phyloP scores from a whole-genome alignment of 345 rosid genomes.

The Rhodamnia rubescens region DNA sequence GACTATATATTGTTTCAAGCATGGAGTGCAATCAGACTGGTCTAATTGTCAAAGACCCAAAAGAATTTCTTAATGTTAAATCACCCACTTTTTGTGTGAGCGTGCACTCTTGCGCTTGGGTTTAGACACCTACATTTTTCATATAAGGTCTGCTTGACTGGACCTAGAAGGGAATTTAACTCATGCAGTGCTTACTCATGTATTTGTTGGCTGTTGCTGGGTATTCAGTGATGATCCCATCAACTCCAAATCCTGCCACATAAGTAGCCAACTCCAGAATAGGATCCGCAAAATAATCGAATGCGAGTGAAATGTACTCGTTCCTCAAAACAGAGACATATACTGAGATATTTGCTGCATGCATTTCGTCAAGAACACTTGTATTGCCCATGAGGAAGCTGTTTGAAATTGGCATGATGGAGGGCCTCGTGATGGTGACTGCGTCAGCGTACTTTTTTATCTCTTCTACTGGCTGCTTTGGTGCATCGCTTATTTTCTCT shows the following conservation, averaged over 20 bases:
- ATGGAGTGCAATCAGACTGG: neutral
- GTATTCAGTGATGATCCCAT: slow-evolving; percentile 66
- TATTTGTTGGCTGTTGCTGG: slow-evolving; percentile 76
- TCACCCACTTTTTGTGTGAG: neutral
- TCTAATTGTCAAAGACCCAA: neutral
- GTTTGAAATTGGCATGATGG: slow-evolving; percentile 18
- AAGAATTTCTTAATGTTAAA: neutral
- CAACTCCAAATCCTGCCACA: slow-evolving; percentile 29
- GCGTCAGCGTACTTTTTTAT: slow-evolving; percentile 67
- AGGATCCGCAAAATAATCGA: slow-evolving; percentile 74
- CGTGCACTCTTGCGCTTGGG: neutral
- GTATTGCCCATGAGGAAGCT: slow-evolving; percentile 37
- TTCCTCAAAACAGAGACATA: slow-evolving; percentile 50
- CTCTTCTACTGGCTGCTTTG: slow-evolving; percentile 36
- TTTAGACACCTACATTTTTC: neutral
- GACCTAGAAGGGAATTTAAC: neutral
- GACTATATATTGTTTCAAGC: neutral
- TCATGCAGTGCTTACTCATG: slow-evolving; percentile 30
- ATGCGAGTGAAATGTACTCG: slow-evolving; percentile 47
- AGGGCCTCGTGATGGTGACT: slow-evolving; percentile 29
- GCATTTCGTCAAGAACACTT: slow-evolving; percentile 40
- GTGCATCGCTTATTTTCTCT: slow-evolving; percentile 40
- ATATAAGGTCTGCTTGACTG: neutral
- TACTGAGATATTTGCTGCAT: slow-evolving; percentile 52
- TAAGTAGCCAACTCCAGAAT: slow-evolving; percentile 53